These are phyloP conservation scores for Globisporangium cylindrosporum DNA, from an alignment of 352 stramenopile genomes.

Conservation along the genomic window DNA sequence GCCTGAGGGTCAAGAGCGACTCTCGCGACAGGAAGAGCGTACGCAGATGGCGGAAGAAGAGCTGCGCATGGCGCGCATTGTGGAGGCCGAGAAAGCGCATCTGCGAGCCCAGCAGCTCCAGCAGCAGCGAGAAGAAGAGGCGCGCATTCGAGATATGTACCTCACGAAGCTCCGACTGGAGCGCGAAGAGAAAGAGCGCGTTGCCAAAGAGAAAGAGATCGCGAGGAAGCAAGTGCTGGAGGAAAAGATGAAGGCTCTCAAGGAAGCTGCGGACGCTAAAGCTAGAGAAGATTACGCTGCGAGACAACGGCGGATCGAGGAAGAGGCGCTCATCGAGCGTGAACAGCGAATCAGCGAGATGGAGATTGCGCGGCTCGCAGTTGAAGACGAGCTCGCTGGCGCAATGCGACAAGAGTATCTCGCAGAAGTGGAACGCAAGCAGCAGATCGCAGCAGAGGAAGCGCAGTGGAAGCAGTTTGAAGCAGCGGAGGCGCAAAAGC, in stretches of 20 bases:
- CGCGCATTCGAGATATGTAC: slow-evolving; percentile 44
- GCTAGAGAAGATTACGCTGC: slow-evolving; percentile 44
- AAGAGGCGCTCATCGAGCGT: slow-evolving; percentile 32
- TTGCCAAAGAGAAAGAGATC: slow-evolving; percentile 44
- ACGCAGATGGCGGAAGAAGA: slow-evolving; percentile 64
- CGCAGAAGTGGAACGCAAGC: slow-evolving; percentile 36
- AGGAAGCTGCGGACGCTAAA: slow-evolving; percentile 58
- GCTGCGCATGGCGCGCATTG: slow-evolving; percentile 33
- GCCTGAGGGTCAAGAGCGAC: slow-evolving; percentile 40
- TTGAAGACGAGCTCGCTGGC: slow-evolving; percentile 44
- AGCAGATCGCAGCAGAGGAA: slow-evolving; percentile 57
- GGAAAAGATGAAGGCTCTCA: slow-evolving; percentile 55
- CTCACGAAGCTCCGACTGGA: slow-evolving; percentile 43
- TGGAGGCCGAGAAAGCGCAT: slow-evolving; percentile 37
- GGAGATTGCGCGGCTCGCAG: slow-evolving; percentile 41
- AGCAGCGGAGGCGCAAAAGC: slow-evolving; percentile 42
- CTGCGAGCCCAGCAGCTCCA: slow-evolving; percentile 27
- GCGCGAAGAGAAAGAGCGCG: slow-evolving; percentile 36
- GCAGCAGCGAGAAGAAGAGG: slow-evolving; percentile 46
- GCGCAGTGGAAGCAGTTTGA: slow-evolving; percentile 61
- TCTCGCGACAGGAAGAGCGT: slow-evolving; percentile 48
- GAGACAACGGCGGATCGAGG: slow-evolving; percentile 34
- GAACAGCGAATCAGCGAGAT: slow-evolving; percentile 32
- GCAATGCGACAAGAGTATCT: slow-evolving; percentile 35
- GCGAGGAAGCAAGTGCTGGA: slow-evolving; percentile 40